Evolutionary conservation across 2,329 filamentous ascomycete genomes (phyloP).

Genomic region (Monilinia laxa): DNA sequence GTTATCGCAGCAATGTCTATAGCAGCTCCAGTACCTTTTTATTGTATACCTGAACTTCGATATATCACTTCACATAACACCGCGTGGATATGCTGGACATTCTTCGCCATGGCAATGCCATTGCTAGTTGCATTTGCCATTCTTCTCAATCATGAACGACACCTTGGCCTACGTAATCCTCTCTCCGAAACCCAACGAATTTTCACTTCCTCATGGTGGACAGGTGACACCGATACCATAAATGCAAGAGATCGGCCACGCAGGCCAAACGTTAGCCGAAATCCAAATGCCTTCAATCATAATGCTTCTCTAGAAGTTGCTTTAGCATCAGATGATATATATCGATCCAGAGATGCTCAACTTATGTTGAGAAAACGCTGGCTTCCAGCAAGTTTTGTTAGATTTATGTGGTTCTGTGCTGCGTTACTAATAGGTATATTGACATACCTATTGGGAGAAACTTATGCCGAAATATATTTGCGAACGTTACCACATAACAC

Average conservation of each 20-base stretch:
- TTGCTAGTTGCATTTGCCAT: constrained; percentile 65
- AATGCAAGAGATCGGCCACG: constrained; percentile 43
- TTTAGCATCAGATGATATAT: constrained; percentile 33
- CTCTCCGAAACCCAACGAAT: constrained; percentile 67
- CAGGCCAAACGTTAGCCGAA: constrained; percentile 42
- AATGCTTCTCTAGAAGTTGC: constrained; percentile 38
- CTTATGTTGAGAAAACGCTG: constrained; percentile 44
- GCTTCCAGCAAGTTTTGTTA: constrained; percentile 65
- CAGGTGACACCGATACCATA: constrained; percentile 52
- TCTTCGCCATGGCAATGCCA: constrained; percentile 67
- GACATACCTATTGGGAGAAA: constrained; percentile 67
- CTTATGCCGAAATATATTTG: constrained; percentile 67
- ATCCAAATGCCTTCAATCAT: constrained; percentile 37
- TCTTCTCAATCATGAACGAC: constrained; percentile 62
- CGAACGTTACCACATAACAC: constrained; percentile 65
- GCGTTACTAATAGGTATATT: constrained; percentile 62
- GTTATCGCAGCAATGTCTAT: constrained; percentile 61
- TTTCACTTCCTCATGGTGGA: constrained; percentile 66
- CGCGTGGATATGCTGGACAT: constrained; percentile 68
- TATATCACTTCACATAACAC: constrained; percentile 63
- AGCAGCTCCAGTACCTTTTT: constrained; percentile 58
- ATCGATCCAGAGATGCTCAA: constrained; percentile 27
- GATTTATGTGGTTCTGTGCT: constrained; percentile 68
- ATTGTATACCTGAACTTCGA: constrained; percentile 52
- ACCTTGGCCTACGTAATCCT: constrained; percentile 59